These are phyloP conservation scores for Coemansia sp. DNA, from an alignment of 192 early-diverging fungal species.

Conservation along the genomic window DNA sequence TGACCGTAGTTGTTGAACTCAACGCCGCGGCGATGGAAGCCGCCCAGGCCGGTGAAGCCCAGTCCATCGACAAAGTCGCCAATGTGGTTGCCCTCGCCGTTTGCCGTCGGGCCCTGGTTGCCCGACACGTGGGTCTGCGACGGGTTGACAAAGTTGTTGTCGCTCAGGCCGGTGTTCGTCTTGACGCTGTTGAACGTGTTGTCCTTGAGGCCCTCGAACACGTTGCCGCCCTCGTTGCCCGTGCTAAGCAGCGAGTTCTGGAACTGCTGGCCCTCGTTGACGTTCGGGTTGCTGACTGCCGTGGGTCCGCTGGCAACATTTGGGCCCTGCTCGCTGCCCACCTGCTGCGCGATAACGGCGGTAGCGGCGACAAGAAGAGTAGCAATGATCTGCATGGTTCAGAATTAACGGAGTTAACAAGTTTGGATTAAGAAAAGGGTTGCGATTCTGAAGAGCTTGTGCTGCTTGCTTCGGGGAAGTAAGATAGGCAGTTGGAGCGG, in stretches of 20 bases:
- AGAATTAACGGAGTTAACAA: slow-evolving; percentile 9
- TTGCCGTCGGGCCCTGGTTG: slow-evolving; percentile 32
- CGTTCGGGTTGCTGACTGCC: slow-evolving; percentile 43
- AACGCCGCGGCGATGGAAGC: slow-evolving; percentile 18
- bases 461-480: slow-evolving; percentile 2
- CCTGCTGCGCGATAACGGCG: slow-evolving; percentile 47
- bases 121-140: slow-evolving; percentile 18
- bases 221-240: slow-evolving; percentile 27
- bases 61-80: slow-evolving; percentile 17
- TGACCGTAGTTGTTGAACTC: slow-evolving; percentile 21
- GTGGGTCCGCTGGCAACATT: slow-evolving; percentile 21
- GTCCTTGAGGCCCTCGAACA: slow-evolving; percentile 9
- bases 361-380: slow-evolving; percentile 49
- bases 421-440: neutral
- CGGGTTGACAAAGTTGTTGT: slow-evolving; percentile 36
- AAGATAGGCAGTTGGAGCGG: neutral
- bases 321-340: slow-evolving; percentile 29
- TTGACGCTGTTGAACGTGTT: slow-evolving; percentile 16
- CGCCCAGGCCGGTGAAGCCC: slow-evolving; percentile 4
- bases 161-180: slow-evolving; percentile 19
- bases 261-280: slow-evolving; percentile 43
- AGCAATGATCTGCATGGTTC: slow-evolving; percentile 48
- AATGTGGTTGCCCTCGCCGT: slow-evolving; percentile 35
- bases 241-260: slow-evolving; percentile 27
- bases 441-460: neutral